A percentile compares a stretch with the other conserved stretches of the same genome.
Evolutionary conservation across 768 basidiomycete species (phyloP).

Genomic region (Tulasnella sp.): DNA sequence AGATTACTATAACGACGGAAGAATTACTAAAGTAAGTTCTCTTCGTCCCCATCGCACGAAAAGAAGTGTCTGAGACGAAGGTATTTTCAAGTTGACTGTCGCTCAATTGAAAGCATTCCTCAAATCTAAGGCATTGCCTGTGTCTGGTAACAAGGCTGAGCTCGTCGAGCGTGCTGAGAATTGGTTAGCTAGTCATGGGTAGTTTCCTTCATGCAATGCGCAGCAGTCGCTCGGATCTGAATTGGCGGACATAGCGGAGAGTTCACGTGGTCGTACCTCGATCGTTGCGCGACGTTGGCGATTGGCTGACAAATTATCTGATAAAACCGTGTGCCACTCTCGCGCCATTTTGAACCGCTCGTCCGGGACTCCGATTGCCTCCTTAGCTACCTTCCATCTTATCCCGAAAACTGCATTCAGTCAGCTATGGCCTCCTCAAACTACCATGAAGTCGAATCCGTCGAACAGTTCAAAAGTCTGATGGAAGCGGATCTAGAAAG

Average conservation of each 20-base stretch:
- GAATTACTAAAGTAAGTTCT: slow-evolving; percentile 49
- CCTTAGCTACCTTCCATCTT: background rate
- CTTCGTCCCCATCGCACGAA: background rate
- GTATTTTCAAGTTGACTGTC: slow-evolving; percentile 45
- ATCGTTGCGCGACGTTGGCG: background rate
- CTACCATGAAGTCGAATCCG: slow-evolving; percentile 36
- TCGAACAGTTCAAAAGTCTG: slow-evolving; percentile 60
- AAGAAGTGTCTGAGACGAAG: background rate
- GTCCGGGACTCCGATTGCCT: background rate
- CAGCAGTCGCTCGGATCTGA: background rate
- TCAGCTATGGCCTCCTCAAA: background rate
- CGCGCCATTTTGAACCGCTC: background rate
- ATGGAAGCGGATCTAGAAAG: slow-evolving; percentile 66
- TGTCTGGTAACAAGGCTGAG: slow-evolving; percentile 63
- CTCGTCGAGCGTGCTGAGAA: slow-evolving; percentile 52
- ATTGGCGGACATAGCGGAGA: background rate
- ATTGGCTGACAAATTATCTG: background rate
- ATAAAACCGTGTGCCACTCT: background rate
- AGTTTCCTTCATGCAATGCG: background rate
- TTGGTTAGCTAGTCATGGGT: slow-evolving; percentile 39
- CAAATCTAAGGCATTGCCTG: slow-evolving; percentile 47
- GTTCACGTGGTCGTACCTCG: background rate
- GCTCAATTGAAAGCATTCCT: slow-evolving; percentile 78
- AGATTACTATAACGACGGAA: slow-evolving; percentile 47
- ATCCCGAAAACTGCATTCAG: background rate